These are phyloP conservation scores for Yamadazyma mexicana DNA, from an alignment of 1,139 yeast species.

Conservation along the genomic window DNA sequence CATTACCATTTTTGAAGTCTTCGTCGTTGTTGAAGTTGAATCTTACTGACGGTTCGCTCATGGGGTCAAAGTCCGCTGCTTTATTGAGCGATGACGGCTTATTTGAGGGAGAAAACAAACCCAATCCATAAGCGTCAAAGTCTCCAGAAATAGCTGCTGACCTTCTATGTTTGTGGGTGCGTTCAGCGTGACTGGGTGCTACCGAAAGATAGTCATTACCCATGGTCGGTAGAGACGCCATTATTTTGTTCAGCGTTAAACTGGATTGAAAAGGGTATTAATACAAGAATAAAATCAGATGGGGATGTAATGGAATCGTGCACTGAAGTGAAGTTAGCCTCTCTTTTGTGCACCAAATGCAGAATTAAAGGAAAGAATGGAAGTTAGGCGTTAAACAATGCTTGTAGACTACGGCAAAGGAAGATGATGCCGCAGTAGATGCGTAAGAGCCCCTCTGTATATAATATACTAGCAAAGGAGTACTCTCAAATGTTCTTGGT, in stretches of 20 bases:
- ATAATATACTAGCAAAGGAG: too few relatives aligned
- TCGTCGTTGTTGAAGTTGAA: constrained; percentile 36
- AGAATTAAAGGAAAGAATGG: constrained; percentile 1
- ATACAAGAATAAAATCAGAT: not conserved
- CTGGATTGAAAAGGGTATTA: not conserved
- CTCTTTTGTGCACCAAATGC: not conserved
- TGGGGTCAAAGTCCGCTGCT: constrained; percentile 14
- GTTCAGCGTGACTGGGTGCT: constrained; percentile 16
- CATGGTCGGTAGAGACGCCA: constrained; percentile 17
- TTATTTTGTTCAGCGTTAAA: constrained; percentile 1
- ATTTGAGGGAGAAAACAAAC: constrained; percentile 30
- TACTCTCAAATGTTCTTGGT: too few relatives aligned
- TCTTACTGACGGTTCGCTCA: constrained; percentile 19
- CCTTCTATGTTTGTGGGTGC: constrained; percentile 64
- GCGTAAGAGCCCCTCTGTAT: too few relatives aligned
- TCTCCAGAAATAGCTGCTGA: constrained; percentile 78
- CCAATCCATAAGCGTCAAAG: constrained; percentile 52
- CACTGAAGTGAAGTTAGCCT: not conserved
- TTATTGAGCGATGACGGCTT: constrained; percentile 5
- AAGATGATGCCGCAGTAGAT: too few relatives aligned
- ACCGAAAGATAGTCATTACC: constrained; percentile 18
- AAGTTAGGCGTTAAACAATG: not conserved
- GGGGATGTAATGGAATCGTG: not conserved
- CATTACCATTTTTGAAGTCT: constrained; percentile 31
- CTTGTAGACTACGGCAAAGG: not conserved